phyloP scores from a whole-genome alignment of 345 rosid species.

The Populus nigra region DNA sequence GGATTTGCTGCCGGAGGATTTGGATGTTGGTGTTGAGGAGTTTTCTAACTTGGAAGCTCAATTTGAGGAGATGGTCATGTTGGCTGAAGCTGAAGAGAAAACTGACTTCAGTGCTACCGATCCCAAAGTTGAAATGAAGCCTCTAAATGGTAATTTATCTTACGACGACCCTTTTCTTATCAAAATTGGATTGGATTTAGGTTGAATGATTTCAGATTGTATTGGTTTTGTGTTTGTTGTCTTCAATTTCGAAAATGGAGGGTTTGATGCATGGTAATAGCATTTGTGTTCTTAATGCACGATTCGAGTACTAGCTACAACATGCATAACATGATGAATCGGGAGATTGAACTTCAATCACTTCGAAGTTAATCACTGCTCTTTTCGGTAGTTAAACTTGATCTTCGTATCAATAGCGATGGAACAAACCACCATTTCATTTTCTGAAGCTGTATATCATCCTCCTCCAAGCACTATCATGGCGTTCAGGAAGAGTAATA shows the following conservation, averaged over 20 bases:
- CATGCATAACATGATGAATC: not conserved
- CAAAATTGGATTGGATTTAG: not conserved
- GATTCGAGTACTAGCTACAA: no score
- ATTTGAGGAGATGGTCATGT: constrained; percentile 13
- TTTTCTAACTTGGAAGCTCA: constrained; percentile 1
- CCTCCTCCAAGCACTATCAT: not conserved
- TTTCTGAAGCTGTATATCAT: not conserved
- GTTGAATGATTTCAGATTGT: not conserved
- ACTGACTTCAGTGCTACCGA: not conserved
- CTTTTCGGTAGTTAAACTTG: not conserved
- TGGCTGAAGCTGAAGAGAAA: constrained; percentile 12
- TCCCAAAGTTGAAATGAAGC: not conserved
- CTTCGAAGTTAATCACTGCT: not conserved
- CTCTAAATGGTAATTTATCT: not conserved
- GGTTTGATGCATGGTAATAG: no score
- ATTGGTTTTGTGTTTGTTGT: no score
- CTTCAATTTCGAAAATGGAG: no score
- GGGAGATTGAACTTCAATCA: not conserved
- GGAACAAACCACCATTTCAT: not conserved
- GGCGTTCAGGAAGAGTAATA: not conserved
- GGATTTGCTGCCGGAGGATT: constrained; percentile 16
- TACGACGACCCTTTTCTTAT: not conserved
- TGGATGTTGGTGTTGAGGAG: constrained; percentile 10
- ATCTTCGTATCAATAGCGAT: not conserved
- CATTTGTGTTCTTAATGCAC: no score